A percentile compares a stretch with the other conserved stretches of the same genome.
phyloP scores from a whole-genome alignment of 306 rosid species.

The apple (Malus domestica) region ASM211411v1 NC_041804.1:35351001-35351500 shows the following conservation, averaged over 20 bases:
- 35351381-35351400: background rate
- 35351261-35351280: too few species aligned
- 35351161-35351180: conserved; percentile 95
- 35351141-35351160: conserved; percentile 85
- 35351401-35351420: background rate
- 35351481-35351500: background rate
- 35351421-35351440: background rate
- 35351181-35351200: background rate
- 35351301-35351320: background rate
- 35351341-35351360: background rate
- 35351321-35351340: background rate
- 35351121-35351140: conserved; percentile 69
- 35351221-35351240: background rate
- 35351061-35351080: conserved; percentile 89
- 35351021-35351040: conserved; percentile 68
- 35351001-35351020: conserved; percentile 82
- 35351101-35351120: conserved; percentile 94
- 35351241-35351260: too few species aligned
- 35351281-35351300: background rate
- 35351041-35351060: conserved; percentile 94
- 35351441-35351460: background rate
- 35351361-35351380: background rate
- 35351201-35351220: background rate
- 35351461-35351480: background rate
- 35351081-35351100: conserved; percentile 92